Percentiles rank a stretch among this genome's conserved stretches.
Evolutionary conservation across 2,329 filamentous ascomycete species (phyloP).

Genomic region (Fusarium pseudocircinatum): DNA sequence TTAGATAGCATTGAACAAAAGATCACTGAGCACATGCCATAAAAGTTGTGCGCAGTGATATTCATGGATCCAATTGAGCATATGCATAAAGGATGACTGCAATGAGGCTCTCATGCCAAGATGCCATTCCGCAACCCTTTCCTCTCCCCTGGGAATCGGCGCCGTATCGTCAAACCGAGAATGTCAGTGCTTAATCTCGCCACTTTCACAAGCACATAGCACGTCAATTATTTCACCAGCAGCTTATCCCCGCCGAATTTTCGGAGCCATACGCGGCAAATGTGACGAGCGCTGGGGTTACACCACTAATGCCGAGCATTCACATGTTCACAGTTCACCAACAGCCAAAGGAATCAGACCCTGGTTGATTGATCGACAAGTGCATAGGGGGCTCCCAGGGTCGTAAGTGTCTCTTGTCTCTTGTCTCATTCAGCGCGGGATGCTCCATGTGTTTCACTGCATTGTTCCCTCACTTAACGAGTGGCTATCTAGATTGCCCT

Average conservation of each 20-base stretch:
- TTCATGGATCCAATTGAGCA: fast-evolving
- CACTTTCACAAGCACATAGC: too few species aligned
- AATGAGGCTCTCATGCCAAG: neutral
- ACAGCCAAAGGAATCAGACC: neutral
- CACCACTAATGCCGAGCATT: neutral
- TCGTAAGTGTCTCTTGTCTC: neutral
- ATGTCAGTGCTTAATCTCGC: neutral
- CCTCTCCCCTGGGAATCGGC: neutral
- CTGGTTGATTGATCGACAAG: neutral
- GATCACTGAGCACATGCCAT: fast-evolving
- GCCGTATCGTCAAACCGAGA: neutral
- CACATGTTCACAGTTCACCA: constrained; percentile 6
- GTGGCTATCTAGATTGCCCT: neutral
- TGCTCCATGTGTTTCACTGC: neutral
- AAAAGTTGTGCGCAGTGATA: fast-evolving
- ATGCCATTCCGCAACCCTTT: neutral
- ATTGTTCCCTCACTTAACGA: neutral
- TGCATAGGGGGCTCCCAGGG: neutral
- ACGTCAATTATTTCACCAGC: neutral
- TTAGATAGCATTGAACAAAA: neutral
- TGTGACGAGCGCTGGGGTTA: neutral
- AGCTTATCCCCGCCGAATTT: neutral
- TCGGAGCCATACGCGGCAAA: neutral
- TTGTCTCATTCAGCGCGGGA: neutral
- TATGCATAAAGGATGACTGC: neutral